Evolutionary conservation across 345 rosid species (phyloP).

Genomic region (Eutrema heterophyllum): DNA sequence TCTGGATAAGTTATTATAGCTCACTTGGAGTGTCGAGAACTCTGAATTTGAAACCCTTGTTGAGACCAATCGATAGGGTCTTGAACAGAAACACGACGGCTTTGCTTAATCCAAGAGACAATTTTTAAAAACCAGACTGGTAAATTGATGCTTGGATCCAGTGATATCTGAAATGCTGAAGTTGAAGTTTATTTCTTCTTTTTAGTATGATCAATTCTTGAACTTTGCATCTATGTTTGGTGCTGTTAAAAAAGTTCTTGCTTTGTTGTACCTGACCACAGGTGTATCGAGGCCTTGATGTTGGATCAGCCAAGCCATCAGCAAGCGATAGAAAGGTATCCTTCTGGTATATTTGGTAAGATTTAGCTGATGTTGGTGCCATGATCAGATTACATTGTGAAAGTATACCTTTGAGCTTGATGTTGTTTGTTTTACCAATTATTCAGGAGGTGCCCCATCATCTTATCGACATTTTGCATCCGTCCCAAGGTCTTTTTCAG

Average conservation of each 20-base stretch:
- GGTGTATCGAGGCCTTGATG: slow-evolving; percentile 87
- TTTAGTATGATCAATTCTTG: not conserved
- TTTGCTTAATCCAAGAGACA: not conserved
- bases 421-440: not conserved
- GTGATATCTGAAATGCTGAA: slow-evolving; percentile 11
- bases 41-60: not conserved
- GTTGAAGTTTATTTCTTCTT: slow-evolving; percentile 4
- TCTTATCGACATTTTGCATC: slow-evolving; percentile 76
- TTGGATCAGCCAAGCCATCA: slow-evolving; percentile 53
- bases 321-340: slow-evolving; percentile 61
- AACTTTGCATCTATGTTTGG: not conserved
- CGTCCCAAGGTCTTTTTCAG: slow-evolving; percentile 59
- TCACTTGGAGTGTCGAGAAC: not conserved
- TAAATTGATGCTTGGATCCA: not conserved
- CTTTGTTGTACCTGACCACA: slow-evolving; percentile 16
- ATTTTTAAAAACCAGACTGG: not conserved
- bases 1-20: too few relatives aligned
- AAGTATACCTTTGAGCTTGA: slow-evolving; percentile 11
- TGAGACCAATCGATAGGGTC: not conserved
- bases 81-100: not conserved
- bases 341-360: slow-evolving; percentile 5
- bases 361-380: not conserved
- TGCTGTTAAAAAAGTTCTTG: not conserved
- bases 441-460: slow-evolving; percentile 85
- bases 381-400: not conserved